A percentile compares a stretch with the other conserved stretches of the same genome.
Evolutionary conservation across 2,329 filamentous ascomycete species (phyloP).

Genomic region (Trichoderma endophyticum): DNA sequence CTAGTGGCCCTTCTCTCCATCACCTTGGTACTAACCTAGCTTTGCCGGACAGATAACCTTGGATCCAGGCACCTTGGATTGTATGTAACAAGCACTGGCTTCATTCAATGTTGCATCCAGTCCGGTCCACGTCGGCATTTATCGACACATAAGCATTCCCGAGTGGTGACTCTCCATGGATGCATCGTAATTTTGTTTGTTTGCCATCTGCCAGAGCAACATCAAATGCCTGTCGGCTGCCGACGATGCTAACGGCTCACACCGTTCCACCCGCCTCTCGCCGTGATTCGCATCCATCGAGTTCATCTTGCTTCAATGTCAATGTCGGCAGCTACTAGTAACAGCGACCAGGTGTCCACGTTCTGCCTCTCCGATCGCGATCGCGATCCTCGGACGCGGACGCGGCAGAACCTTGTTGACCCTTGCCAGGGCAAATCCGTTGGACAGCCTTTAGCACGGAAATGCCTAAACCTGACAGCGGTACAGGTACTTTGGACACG

Average conservation of each 20-base stretch:
- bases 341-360: slow-evolving; percentile 9
- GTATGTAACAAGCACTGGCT: background rate
- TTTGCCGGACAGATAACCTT: background rate
- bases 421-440: slow-evolving; percentile 8
- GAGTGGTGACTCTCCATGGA: background rate
- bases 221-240: background rate
- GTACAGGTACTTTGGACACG: background rate
- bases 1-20: background rate
- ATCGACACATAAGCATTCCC: background rate
- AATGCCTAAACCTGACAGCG: background rate
- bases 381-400: slow-evolving; percentile 16
- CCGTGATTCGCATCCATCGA: background rate
- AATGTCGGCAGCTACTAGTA: background rate
- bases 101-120: background rate
- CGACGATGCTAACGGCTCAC: background rate
- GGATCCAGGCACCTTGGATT: background rate
- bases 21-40: background rate
- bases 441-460: background rate
- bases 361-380: slow-evolving; percentile 18
- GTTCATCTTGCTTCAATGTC: background rate
- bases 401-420: slow-evolving; percentile 6
- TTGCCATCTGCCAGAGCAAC: slow-evolving; percentile 1
- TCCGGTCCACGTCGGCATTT: background rate
- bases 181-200: background rate
- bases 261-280: background rate